Evolutionary conservation across 805 yeast species (phyloP), one percentile per base, ranked within the genome.

Genomic region (Cyberlindnera subsufficiens): DNA sequence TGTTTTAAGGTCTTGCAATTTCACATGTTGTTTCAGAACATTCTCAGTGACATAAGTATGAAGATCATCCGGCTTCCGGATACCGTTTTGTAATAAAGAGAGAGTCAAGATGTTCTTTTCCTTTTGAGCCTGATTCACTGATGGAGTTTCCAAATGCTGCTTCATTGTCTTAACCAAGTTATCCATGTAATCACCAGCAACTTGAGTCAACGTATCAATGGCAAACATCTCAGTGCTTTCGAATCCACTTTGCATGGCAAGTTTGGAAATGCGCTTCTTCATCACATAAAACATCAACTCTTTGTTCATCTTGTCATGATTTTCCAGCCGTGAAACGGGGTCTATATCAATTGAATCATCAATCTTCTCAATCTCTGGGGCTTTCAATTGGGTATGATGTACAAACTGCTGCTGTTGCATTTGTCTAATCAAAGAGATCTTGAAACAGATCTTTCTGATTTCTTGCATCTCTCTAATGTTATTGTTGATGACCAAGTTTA

Each of bases 231-330:
- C 87, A 0, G 95, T 76, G 0, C 84, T 68, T 64, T 93, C 98
- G 66, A 86, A 93, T 0, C 99, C 99, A 35, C 83, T 80, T 33
- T 87, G 82, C 98, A 93, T 91, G 1, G 86, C 78, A 16, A 93
- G 66, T 47, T 88, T 87, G 16, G 90, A 76, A 0, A 86, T 77
- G 33, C 82, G 76, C 52, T 84, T 78, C 50, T 78, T 72, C 66
- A 93, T 64, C 0, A 86, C 78, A 1, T 78, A 69, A 53, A 73
- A 77, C 9, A 89, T 83, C 13, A 88, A 70, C 3, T 74, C 77
- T n/a, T 69, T 71, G 43, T 74, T 74, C 56, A 71, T 67, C 10
- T 69, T 61, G 47, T 88, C 93, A 49, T 83, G 87, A 22, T 83
- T 85, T 0, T 72, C 72, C 22, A 90, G 67, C 49, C 84, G 79